These are phyloP conservation scores for Aspergillus jensenii DNA, from an alignment of 2,329 filamentous ascomycete genomes.

Conservation along the genomic window DNA sequence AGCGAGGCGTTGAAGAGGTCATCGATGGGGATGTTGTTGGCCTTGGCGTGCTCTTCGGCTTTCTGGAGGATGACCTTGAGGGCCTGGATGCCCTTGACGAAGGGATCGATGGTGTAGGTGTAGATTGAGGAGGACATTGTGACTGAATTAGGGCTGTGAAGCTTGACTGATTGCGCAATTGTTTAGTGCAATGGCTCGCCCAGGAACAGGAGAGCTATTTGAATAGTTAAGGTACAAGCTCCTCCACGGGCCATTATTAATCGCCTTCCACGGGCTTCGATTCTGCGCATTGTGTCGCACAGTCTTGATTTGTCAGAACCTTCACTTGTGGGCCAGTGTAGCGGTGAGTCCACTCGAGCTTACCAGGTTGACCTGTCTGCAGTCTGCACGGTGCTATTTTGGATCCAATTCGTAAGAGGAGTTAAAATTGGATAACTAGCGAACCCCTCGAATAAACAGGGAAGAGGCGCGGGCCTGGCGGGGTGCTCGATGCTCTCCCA, in stretches of 20 bases:
- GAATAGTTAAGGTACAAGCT: not conserved
- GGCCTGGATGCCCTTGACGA: slow-evolving; percentile 2
- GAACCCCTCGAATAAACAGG: too few species aligned
- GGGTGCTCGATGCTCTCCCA: too few species aligned
- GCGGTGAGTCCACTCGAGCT: not conserved
- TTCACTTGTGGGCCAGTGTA: not conserved
- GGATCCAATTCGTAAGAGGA: too few species aligned
- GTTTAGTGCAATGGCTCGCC: not conserved
- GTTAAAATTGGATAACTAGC: too few species aligned
- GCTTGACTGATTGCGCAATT: not conserved
- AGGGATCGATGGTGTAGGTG: slow-evolving; percentile 3
- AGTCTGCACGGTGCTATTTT: too few species aligned
- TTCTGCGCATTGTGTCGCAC: not conserved
- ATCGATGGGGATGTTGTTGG: slow-evolving; percentile 35
- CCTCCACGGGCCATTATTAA: not conserved
- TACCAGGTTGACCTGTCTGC: too few species aligned
- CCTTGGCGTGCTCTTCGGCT: slow-evolving; percentile 41
- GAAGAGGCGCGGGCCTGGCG: too few species aligned
- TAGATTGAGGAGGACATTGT: slow-evolving; percentile 3
- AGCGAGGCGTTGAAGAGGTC: slow-evolving; percentile 45
- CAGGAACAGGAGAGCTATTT: not conserved
- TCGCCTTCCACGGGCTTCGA: not conserved
- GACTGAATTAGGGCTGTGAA: not conserved
- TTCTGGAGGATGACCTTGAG: slow-evolving; percentile 42
- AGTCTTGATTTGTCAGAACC: not conserved